Percentiles rank a stretch among this genome's conserved stretches.
Conservation (phyloP, 805 yeast species). For the Candida parachauliodes region DNA sequence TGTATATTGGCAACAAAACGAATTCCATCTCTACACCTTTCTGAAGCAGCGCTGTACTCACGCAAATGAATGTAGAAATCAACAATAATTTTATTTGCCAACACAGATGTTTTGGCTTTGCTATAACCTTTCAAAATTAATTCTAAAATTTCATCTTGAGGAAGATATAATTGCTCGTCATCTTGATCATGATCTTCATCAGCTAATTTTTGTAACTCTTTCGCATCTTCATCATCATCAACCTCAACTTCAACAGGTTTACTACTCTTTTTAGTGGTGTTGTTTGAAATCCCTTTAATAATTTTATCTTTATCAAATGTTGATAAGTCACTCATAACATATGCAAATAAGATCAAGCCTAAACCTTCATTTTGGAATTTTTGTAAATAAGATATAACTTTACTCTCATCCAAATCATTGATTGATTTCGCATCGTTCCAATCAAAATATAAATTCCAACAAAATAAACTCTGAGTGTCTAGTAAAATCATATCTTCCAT, state of each 20-base stretch:
- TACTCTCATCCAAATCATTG: constrained; percentile 41
- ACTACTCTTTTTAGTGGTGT: not conserved
- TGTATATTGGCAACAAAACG: constrained; percentile 47
- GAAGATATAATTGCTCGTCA: constrained; percentile 14
- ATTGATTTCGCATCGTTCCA: constrained; percentile 61
- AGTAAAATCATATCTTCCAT: constrained; percentile 73
- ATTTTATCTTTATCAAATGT: constrained; percentile 44
- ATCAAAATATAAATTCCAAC: constrained; percentile 74
- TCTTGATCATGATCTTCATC: constrained; percentile 7
- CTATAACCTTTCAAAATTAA: constrained; percentile 51
- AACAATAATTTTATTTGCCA: constrained; percentile 65
- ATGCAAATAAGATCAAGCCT: constrained; percentile 60
- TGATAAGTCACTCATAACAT: constrained; percentile 63
- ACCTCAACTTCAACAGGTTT: constrained; percentile 13
- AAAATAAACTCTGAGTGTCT: constrained; percentile 53
- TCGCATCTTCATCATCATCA: constrained; percentile 13
- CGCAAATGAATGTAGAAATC: constrained; percentile 55
- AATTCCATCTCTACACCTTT: constrained; percentile 58
- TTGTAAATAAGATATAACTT: constrained; percentile 49
- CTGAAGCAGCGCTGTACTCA: constrained; percentile 62
- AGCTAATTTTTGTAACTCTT: constrained; percentile 13
- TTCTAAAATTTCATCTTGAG: constrained; percentile 50
- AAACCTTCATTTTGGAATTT: constrained; percentile 60
- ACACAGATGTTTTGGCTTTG: constrained; percentile 37
- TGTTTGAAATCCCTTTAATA: constrained; percentile 14